Base-by-base conservation (phyloP, 2,329 filamentous ascomycete genomes). In the Teratosphaeria zuluensis region DNA sequence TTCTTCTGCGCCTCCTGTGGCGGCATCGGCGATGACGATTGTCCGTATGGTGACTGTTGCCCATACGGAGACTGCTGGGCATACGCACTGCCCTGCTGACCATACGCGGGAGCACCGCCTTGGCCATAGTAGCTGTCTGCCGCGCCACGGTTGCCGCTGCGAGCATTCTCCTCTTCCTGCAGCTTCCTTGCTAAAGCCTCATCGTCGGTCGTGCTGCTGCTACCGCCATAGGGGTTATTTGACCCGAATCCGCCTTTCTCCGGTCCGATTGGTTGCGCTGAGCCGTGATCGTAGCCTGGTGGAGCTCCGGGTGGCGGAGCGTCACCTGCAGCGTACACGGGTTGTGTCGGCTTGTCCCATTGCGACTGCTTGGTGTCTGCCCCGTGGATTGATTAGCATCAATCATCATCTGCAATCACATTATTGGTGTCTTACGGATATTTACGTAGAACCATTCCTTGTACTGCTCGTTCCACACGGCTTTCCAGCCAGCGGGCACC, bases 391-490 rank as follows among this genome's bases (percentile, higher is more conserved):
- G 8, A 31, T 55, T 16, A 55, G 31, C 35, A 3, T 32, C 24
- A 3, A 14, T 38, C 14, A 5, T 7, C 21, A 14, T 8, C 14
- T 21, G 3, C n/a, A 31, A 21, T 24, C 32, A 31, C n/a, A 21
- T 8, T 21, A 12, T 4, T 21, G 31, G 12, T 21, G 14, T n/a
- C 54, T 35, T 19, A 55, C 54, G 83, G 61, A 88, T 83, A 77
- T 96, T 94, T 61, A 96, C 88, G 77, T 89, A 96, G 82, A 94
- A 96, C 86, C 89, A 96, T 81, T 94, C 87, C 69, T 87, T 87
- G 78, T 96, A 96, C 69, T 94, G 85, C 0, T 88, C 84, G 73
- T 95, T 94, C 83, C 86, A 95, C 64, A 90, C 83, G 11, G 87
- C 87, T 69, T 89, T 85, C 56, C 90, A 96, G 67, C 91, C 91